Evolutionary conservation across 2,329 filamentous ascomycete species (phyloP).

Genomic region (Clonostachys byssicola): DNA sequence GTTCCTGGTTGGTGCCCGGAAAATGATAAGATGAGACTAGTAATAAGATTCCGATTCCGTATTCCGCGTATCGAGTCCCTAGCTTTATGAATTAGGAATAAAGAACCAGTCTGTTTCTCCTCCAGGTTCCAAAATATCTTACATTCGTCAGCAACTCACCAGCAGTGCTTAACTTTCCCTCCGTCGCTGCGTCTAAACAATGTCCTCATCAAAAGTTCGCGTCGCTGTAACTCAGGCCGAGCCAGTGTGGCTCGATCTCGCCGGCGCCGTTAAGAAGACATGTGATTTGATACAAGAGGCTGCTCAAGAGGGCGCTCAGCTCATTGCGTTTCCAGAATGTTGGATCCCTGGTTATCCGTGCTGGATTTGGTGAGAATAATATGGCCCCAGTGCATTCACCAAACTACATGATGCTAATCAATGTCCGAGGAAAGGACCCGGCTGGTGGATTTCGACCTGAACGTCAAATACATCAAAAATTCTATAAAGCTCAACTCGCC

Average conservation of each 20-base stretch:
- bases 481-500: conserved; percentile 30
- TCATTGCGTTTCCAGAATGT: conserved; percentile 50
- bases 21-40: no score
- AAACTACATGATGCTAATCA: neutral
- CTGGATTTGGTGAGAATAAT: conserved; percentile 17
- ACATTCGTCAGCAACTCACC: no score
- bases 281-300: conserved; percentile 52
- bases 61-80: no score
- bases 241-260: conserved; percentile 56
- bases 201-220: conserved; percentile 3
- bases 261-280: conserved; percentile 50
- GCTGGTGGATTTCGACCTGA: conserved; percentile 12
- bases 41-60: no score
- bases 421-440: conserved; percentile 8
- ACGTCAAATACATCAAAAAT: conserved; percentile 23
- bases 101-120: no score
- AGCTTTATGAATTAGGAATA: no score
- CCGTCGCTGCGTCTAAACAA: no score
- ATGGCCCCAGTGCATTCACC: neutral
- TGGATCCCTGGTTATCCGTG: conserved; percentile 53
- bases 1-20: no score
- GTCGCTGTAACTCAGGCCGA: conserved; percentile 54
- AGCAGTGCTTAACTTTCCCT: no score
- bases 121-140: no score
- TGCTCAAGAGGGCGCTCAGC: conserved; percentile 42